Conservation (phyloP, 768 basidiomycete species). For the Lactarius sp. region DNA sequence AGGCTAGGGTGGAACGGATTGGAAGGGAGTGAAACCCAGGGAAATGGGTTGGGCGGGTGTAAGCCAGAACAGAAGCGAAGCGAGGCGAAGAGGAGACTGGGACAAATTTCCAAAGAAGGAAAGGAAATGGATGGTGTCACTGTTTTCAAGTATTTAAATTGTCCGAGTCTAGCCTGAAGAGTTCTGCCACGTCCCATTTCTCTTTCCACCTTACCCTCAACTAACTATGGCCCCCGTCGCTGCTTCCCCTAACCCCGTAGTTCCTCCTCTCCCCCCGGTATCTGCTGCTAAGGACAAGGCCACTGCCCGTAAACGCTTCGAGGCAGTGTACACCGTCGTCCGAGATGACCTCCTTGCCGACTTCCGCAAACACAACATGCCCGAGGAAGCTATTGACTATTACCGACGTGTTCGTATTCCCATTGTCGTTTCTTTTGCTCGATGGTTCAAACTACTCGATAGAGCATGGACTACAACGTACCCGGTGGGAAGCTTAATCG, state of each 20-base stretch:
- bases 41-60: too few species aligned
- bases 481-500: conserved; percentile 96
- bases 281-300: conserved; percentile 12
- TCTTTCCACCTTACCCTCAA: too few species aligned
- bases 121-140: too few species aligned
- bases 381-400: conserved; percentile 80
- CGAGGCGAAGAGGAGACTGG: too few species aligned
- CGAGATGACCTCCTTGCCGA: conserved; percentile 73
- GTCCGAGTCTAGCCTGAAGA: too few species aligned
- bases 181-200: too few species aligned
- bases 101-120: too few species aligned
- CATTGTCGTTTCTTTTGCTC: not conserved
- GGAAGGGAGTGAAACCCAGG: too few species aligned
- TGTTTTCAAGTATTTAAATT: too few species aligned
- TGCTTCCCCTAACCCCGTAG: not conserved
- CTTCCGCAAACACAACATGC: conserved; percentile 69
- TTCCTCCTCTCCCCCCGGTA: not conserved
- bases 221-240: conserved; percentile 17
- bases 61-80: too few species aligned
- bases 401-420: conserved; percentile 59
- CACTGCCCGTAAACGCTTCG: conserved; percentile 54
- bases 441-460: conserved; percentile 11
- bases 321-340: conserved; percentile 64
- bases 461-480: conserved; percentile 93
- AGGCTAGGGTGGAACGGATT: too few species aligned